A percentile compares a stretch with the other conserved stretches of the same genome.
Evolutionary conservation across 2,329 filamentous ascomycete species (phyloP).

Genomic region (Blumeriella jaapii): DNA sequence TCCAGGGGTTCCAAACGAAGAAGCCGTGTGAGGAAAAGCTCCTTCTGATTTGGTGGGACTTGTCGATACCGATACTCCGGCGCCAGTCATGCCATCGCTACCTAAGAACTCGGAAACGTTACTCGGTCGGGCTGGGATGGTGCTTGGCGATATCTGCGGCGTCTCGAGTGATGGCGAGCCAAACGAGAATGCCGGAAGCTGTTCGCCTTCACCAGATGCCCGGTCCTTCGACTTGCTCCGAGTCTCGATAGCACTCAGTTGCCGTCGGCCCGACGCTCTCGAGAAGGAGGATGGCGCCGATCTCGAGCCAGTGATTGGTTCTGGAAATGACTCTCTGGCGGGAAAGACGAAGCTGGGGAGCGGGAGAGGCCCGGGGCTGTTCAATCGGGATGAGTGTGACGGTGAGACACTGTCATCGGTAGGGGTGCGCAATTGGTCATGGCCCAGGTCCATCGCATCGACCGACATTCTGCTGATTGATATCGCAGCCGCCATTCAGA

Average conservation of each 20-base stretch:
- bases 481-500: conserved; percentile 15
- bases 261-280: conserved; percentile 38
- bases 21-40: conserved; percentile 42
- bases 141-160: conserved; percentile 39
- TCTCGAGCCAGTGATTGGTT: conserved; percentile 6
- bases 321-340: conserved; percentile 9
- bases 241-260: conserved; percentile 33
- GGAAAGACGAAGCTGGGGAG: conserved; percentile 23
- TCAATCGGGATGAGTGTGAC: conserved; percentile 6
- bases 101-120: conserved; percentile 82
- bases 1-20: conserved; percentile 34
- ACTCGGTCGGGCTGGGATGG: conserved; percentile 51
- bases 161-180: conserved; percentile 28
- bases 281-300: conserved; percentile 26
- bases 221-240: conserved; percentile 32
- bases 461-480: conserved; percentile 10
- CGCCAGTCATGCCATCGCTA: conserved; percentile 43
- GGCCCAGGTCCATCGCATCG: conserved; percentile 9
- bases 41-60: conserved; percentile 58
- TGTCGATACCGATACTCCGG: conserved; percentile 42
- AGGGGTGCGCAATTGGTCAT: conserved; percentile 4
- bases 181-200: conserved; percentile 9
- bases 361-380: conserved; percentile 12
- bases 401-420: conserved; percentile 1
- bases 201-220: conserved; percentile 25